Base-by-base conservation (phyloP, 2,329 filamentous ascomycete species). In the Exophiala sideris region DNA sequence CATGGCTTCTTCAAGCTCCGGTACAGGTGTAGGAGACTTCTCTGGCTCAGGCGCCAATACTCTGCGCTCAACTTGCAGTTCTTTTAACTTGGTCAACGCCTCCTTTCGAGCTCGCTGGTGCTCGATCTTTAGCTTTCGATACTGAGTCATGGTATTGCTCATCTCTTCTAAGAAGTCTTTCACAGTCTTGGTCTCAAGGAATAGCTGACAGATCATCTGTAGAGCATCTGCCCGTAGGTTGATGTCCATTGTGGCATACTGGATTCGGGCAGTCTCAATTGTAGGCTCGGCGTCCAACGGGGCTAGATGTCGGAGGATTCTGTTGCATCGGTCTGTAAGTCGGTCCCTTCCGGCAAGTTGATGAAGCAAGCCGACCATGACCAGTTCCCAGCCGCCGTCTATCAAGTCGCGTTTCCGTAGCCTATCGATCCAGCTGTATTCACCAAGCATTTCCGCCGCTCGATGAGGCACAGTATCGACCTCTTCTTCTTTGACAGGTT, bases 61-160 rank as follows among this genome's bases (percentile, higher is more conserved):
- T 64, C 75, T 76, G 12, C 73, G 69, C 56, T 78, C 76, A 50
- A 76, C 70, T 52, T 78, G 71, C 35, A 78, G 63, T 47, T 69
- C 68, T 47, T 74, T 73, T 50, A 78, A 67, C 58, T 75, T 76
- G 56, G 74, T 72, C 33, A 54, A 82, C 76, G 77, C 71, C 62
- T 75, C 72, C 69, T 85, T 87, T 60, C 88, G 85, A 63, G 88
- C 83, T 61, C 91, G 83, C 72, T 97, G 92, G 72, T 85, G 87
- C 61, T 95, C 89, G 57, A 96, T 96, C 75, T 96, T 96, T 68
- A 95, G 88, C 71, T 99, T 99, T 46, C 94, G 86, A 66, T 95
- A 90, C 50, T 85, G 84, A 1, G 94, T 99, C 91, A 97, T 96
- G 50, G 90, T 88, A 66, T 92, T 89, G 60, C 88, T 90, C 72